Base-by-base conservation (phyloP, 2,329 filamentous ascomycete species). In the Trichoderma aggressivum region DNA sequence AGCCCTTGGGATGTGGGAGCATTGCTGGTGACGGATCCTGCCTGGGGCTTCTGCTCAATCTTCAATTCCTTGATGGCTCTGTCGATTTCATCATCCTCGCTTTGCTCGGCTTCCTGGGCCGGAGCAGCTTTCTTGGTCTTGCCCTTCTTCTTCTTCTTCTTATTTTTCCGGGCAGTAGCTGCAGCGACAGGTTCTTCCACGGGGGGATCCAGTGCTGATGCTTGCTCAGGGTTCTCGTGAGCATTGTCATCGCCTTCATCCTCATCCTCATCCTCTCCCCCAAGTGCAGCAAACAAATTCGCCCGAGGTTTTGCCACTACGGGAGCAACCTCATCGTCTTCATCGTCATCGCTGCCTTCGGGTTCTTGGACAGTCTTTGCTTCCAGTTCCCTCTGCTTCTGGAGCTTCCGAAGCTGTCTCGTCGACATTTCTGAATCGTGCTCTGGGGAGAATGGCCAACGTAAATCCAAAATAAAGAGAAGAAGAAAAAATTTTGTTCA, bases 71-170 rank as follows among this genome's bases (percentile, higher is more conserved):
- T 80, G 50, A 89, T 81, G 3, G 85, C 87, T 71, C 81, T 82
- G 74, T 89, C 87, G 66, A 89, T 89, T 73, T 89, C 87, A 71
- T 89, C 87, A 26, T 84, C 79, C 0, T 79, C 80, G 30, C 76
- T 76, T 8, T 73, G 58, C 7, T 68, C 55, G 28, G 58, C 68
- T 11, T 74, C 71, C 32, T 77, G 72, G 43, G 72, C 68, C 24
- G 74, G 75, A 32, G 73, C 65, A 21, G 75, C 75, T 10, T 76
- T 70, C 70, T 79, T 80, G 30, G 78, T 79, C 73, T 80, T 81
- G 75, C 81, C 81, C 73, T 81, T 83, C 71, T 81, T 81, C 73
- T 79, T 81, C 68, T 80, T 79, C 53, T 79, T 81, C 72, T 82
- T 84, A 70, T 79, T 81, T 75, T 83, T 84, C 47, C 56, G n/a